These are phyloP conservation scores for Saccharata proteae DNA, from an alignment of 2,329 filamentous ascomycete species.

Conservation along the genomic window DNA sequence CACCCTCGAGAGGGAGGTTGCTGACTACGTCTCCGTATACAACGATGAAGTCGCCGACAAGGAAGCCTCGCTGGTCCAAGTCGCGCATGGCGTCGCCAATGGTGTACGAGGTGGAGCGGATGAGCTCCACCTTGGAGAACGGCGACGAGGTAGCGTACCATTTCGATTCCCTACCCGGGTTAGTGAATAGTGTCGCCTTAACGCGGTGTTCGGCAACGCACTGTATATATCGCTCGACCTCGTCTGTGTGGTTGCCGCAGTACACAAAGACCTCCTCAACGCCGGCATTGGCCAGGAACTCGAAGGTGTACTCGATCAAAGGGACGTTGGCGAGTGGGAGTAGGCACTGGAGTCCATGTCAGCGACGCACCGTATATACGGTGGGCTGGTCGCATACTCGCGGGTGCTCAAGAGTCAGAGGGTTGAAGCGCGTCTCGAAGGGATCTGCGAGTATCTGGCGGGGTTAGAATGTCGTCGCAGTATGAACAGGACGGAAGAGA, in stretches of 20 bases:
- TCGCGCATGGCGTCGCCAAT: conserved; percentile 92
- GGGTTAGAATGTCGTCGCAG: conserved; percentile 11
- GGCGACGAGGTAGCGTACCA: conserved; percentile 62
- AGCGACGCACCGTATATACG: conserved; percentile 10
- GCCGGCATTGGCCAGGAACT: conserved; percentile 88
- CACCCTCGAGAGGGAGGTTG: conserved; percentile 72
- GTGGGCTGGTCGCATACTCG: conserved; percentile 46
- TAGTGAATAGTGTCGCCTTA: too few species aligned
- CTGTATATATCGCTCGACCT: conserved; percentile 77
- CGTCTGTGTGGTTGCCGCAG: conserved; percentile 73
- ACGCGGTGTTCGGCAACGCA: conserved; percentile 18
- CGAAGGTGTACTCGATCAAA: conserved; percentile 92
- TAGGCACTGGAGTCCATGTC: conserved; percentile 53
- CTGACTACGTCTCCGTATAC: conserved; percentile 89
- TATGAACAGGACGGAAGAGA: conserved; percentile 11
- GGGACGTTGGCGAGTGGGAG: conserved; percentile 87
- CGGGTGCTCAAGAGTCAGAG: conserved; percentile 79
- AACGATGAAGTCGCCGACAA: conserved; percentile 81
- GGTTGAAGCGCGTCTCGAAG: conserved; percentile 83
- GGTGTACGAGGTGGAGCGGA: conserved; percentile 76
- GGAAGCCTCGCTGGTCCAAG: conserved; percentile 71
- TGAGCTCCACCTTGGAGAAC: conserved; percentile 70
- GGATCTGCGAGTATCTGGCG: conserved; percentile 77
- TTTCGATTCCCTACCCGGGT: conserved; percentile 49
- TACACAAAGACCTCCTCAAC: conserved; percentile 94